A percentile compares a stretch with the other conserved stretches of the same genome.
Evolutionary conservation across 129 eudicot genomes (phyloP).

Genomic region (Centella asiatica): DNA sequence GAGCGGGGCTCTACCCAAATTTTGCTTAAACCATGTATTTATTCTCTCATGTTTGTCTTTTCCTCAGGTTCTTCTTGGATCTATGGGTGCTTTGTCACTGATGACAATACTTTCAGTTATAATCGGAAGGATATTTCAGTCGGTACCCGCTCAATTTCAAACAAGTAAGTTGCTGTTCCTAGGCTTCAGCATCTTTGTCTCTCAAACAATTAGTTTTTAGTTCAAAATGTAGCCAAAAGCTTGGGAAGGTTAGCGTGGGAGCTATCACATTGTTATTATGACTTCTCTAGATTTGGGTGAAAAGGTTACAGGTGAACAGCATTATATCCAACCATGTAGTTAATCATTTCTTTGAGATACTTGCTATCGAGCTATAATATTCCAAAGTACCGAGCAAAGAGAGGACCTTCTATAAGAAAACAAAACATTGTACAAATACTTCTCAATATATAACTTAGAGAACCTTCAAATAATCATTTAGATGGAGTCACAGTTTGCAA

Average conservation of each 20-base stretch:
- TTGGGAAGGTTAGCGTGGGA: too few species aligned
- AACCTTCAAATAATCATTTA: not conserved
- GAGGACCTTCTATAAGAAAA: conserved; percentile 2
- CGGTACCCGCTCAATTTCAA: conserved; percentile 95
- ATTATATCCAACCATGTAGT: not conserved
- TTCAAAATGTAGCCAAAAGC: not conserved
- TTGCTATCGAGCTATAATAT: not conserved
- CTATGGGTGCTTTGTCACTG: conserved; percentile 89
- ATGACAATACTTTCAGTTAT: conserved; percentile 79
- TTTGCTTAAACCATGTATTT: not conserved
- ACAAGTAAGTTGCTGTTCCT: conserved; percentile 50
- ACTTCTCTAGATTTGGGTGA: not conserved
- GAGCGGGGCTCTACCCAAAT: too few species aligned
- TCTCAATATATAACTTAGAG: not conserved
- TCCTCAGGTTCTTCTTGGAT: conserved; percentile 80
- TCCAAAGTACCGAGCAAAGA: not conserved
- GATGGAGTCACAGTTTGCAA: not conserved
- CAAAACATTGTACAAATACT: not conserved
- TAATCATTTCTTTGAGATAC: not conserved
- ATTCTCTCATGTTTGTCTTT: not conserved
- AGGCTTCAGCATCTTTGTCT: not conserved
- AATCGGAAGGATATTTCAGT: conserved; percentile 84
- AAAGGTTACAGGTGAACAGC: not conserved
- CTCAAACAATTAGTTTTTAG: not conserved
- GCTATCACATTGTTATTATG: not conserved